Conservation (phyloP, 768 basidiomycete species). For the Rhodotorula diobovata region DNA sequence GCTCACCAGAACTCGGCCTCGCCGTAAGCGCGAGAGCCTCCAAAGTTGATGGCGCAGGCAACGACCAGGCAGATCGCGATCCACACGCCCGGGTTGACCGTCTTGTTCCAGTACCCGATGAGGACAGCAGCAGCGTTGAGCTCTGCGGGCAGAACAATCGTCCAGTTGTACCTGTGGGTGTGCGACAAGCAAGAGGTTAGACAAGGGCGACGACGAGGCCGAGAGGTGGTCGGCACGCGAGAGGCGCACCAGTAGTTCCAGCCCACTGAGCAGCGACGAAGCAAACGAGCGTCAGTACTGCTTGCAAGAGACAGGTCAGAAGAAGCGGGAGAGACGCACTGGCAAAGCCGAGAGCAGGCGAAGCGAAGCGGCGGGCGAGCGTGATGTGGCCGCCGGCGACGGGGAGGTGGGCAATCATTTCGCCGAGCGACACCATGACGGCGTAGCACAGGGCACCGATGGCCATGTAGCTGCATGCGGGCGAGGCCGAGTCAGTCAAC, state of each 20-base stretch:
- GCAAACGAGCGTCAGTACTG: neutral
- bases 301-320: no score
- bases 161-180: conserved; percentile 43
- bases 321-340: neutral
- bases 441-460: conserved; percentile 33
- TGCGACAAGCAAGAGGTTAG: neutral
- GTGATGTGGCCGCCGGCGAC: conserved; percentile 44
- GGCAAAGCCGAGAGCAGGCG: conserved; percentile 41
- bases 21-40: conserved; percentile 33
- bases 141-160: conserved; percentile 67
- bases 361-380: conserved; percentile 40
- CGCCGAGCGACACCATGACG: conserved; percentile 39
- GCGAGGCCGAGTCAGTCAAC: neutral
- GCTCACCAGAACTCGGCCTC: conserved; percentile 54
- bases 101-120: conserved; percentile 64
- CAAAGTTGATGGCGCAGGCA: conserved; percentile 50
- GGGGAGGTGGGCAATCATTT: conserved; percentile 40
- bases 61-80: conserved; percentile 40
- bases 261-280: conserved; percentile 42
- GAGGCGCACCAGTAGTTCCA: conserved; percentile 54
- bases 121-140: conserved; percentile 67
- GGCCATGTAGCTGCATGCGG: conserved; percentile 23
- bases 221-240: neutral
- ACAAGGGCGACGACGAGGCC: neutral
- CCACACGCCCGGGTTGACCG: conserved; percentile 47